A percentile compares a stretch with the other conserved stretches of the same genome.
Evolutionary conservation across 2,329 filamentous ascomycete species (phyloP).

Genomic region (Epichloe hybrida): DNA sequence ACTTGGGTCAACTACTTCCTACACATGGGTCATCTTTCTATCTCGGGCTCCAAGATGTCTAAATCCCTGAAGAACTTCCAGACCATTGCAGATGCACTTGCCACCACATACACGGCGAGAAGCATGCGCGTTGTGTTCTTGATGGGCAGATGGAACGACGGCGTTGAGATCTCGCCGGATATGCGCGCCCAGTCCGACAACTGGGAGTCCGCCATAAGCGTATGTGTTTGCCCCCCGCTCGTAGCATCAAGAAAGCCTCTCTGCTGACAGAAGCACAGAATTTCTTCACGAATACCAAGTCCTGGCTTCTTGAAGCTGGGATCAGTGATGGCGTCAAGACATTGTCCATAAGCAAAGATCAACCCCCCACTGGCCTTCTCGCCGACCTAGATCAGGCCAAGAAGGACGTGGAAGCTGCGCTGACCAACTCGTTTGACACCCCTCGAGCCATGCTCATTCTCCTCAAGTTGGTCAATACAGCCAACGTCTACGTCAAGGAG

Average conservation of each 20-base stretch:
- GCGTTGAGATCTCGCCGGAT: conserved; percentile 79
- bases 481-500: conserved; percentile 48
- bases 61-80: conserved; percentile 95
- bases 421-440: conserved; percentile 82
- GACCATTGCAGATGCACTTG: conserved; percentile 74
- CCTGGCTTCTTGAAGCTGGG: conserved; percentile 34
- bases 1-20: conserved; percentile 95
- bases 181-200: conserved; percentile 59
- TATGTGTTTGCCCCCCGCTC: conserved; percentile 17
- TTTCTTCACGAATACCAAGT: conserved; percentile 45
- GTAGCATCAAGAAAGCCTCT: not conserved
- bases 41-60: conserved; percentile 88
- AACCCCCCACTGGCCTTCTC: conserved; percentile 18
- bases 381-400: conserved; percentile 39
- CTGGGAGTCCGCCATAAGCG: conserved; percentile 70
- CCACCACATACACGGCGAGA: conserved; percentile 57
- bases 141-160: conserved; percentile 79
- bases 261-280: conserved; percentile 26
- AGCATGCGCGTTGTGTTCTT: conserved; percentile 77
- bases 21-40: conserved; percentile 81
- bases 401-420: conserved; percentile 40
- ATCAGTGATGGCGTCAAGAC: conserved; percentile 21
- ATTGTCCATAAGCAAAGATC: conserved; percentile 23
- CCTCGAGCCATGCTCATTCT: conserved; percentile 67
- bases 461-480: conserved; percentile 61